Base-by-base conservation (phyloP, 805 yeast genomes). In the Ogataea corticis region DNA sequence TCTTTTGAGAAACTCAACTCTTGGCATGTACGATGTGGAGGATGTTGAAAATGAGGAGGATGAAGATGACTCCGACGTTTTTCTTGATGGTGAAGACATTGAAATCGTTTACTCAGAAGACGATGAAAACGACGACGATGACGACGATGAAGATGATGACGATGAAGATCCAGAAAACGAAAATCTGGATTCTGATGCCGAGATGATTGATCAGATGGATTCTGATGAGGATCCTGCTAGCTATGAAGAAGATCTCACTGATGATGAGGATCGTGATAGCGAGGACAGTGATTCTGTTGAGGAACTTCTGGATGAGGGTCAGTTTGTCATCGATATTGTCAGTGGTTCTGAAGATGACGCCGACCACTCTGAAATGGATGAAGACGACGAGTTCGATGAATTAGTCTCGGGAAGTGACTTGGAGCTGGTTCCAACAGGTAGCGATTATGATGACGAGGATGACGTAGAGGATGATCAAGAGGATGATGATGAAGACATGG, bases 1-100 rank as follows among this genome's bases (percentile, higher is more conserved):
- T 61, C 70, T 91, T 58, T 82, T 92, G 65, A 72, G 85, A 32
- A 91, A 94, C 61, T 91, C 97, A 0, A 87, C 97, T 0, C 71
- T 92, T 33, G 97, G 97, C 1, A 91, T 92, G 95, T 92, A 85
- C 61, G 97, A 92, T 56, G 83, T 87, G 32, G 87, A 76, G 28
- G 94, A 84, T 41, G 75, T 78, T 29, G 71, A 67, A 12, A 65
- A 59, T 29, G 69, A 60, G 18, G 67, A 58, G 6, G 63, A 54
- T 10, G 65, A 37, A 17, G 40, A 37, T 9, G 65, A 56, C 7
- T 33, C 38, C 13, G 62, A 54, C 15, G 69, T 55, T n/a, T 61
- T 58, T 39, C 49, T 60, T 7, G 59, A 51, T 31, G 64, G 59
- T 4, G 71, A 62, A 16, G 71, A 66, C 42, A 51, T 63, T 32